These are phyloP conservation scores for Lactarius hatsudake DNA, from an alignment of 768 basidiomycete species.

Conservation along the genomic window DNA sequence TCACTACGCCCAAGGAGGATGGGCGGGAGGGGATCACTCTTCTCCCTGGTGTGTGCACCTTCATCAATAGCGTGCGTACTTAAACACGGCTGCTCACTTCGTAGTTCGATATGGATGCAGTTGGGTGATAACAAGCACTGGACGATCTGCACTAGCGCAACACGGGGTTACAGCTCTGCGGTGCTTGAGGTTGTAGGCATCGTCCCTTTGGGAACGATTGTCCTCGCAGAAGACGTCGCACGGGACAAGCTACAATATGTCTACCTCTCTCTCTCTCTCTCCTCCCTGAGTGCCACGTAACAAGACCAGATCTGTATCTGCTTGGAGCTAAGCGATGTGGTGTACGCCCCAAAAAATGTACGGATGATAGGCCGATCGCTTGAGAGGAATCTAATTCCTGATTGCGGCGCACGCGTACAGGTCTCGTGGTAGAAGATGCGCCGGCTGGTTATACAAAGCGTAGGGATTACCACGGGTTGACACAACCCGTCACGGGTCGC, in stretches of 20 bases:
- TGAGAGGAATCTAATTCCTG: slow-evolving; percentile 4
- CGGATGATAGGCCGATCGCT: background rate
- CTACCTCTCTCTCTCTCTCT: too few relatives aligned
- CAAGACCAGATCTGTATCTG: slow-evolving; percentile 86
- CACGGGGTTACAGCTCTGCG: slow-evolving; percentile 65
- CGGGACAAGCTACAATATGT: slow-evolving; percentile 76
- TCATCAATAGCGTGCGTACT: slow-evolving; percentile 53
- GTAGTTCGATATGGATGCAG: slow-evolving; percentile 25
- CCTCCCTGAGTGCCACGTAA: slow-evolving; percentile 4
- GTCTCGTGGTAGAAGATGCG: slow-evolving; percentile 89
- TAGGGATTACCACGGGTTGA: slow-evolving; percentile 75
- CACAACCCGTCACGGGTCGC: too few relatives aligned
- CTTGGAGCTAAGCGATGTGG: slow-evolving; percentile 74
- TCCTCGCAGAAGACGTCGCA: slow-evolving; percentile 77
- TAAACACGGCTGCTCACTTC: background rate
- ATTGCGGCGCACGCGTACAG: slow-evolving; percentile 35
- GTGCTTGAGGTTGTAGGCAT: slow-evolving; percentile 68
- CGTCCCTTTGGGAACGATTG: slow-evolving; percentile 67
- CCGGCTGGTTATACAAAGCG: slow-evolving; percentile 81
- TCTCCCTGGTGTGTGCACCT: slow-evolving; percentile 66
- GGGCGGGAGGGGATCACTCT: slow-evolving; percentile 62
- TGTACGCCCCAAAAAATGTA: slow-evolving; percentile 61
- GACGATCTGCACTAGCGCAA: slow-evolving; percentile 89
- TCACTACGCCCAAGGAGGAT: slow-evolving; percentile 51
- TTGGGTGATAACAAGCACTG: slow-evolving; percentile 45